Base-by-base conservation (phyloP, 2,329 filamentous ascomycete genomes). In the Lizonia empirigonia region DNA sequence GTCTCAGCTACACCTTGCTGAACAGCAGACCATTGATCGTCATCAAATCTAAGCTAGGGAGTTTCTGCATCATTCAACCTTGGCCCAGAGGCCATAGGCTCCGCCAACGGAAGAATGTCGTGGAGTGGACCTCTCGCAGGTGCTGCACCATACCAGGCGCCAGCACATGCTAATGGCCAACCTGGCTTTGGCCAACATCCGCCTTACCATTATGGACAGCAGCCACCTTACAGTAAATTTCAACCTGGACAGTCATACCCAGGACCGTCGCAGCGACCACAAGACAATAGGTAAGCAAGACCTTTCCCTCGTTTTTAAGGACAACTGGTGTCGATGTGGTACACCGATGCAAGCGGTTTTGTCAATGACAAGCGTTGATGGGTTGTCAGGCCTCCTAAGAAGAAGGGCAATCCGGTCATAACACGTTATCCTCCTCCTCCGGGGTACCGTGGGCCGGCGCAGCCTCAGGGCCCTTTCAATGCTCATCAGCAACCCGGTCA, bases 351-450 rank as follows among this genome's bases (percentile, higher is more conserved):
- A 10, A 5, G 12, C 20, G 13, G 12, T 8, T 19, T n/a, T 29
- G 24, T 19, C 33, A n/a, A 27, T 45, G 33, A 22, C 32, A 29
- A 50, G 16, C 60, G 45, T 64, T 69, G 37, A 69, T 55, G 26
- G 20, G 16, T 23, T 27, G 34, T 29, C 37, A 72, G 70, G 26
- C 63, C 64, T 12, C 64, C 64, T 2, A 80, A 80, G 62, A 76
- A 74, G 48, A 79, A 78, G 55, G 71, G 76, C 16, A 77, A 78
- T 53, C 76, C 77, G 6, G 71, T 80, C 58, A 78, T 80, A 53
- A 80, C 78, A 7, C 70, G 75, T 24, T 80, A 80, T 65, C 75
- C 78, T 39, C 78, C 77, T 33, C 78, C 78, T 23, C 77, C 77
- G n/a, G 76, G 76, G 12, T 79, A 79, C 55, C 71, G 65, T 40